Conservation (phyloP, 768 basidiomycete genomes). For the Tricholoma sp. region DNA sequence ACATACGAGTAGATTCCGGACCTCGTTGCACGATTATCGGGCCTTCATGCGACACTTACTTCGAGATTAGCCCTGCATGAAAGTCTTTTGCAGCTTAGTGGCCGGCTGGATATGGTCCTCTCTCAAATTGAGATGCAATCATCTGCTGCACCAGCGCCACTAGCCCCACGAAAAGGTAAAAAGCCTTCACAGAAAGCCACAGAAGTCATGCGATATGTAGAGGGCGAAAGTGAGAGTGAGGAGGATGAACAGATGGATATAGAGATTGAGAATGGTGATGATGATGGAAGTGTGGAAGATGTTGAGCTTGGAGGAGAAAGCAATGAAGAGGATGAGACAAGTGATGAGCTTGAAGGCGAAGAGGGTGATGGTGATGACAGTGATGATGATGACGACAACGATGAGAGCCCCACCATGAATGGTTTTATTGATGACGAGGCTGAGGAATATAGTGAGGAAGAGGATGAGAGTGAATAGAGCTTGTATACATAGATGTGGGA, state of each 20-base stretch:
- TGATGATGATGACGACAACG: constrained; percentile 35
- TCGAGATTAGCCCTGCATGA: constrained; percentile 79
- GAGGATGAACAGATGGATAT: constrained; percentile 50
- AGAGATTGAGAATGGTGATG: constrained; percentile 61
- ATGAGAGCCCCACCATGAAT: constrained; percentile 37
- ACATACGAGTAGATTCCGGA: constrained; percentile 72
- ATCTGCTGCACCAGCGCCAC: constrained; percentile 56
- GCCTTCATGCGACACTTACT: constrained; percentile 76
- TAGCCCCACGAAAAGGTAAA: constrained; percentile 38
- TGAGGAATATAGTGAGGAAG: constrained; percentile 41
- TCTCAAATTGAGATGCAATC: constrained; percentile 90
- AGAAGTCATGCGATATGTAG: constrained; percentile 54
- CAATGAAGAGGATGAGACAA: constrained; percentile 39
- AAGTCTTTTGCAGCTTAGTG: constrained; percentile 78
- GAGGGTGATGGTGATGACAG: constrained; percentile 47
- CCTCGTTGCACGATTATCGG: constrained; percentile 80
- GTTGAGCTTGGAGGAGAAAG: constrained; percentile 68
- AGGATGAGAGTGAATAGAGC: constrained; percentile 44
- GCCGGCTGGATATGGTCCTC: constrained; percentile 89
- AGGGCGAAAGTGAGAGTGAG: constrained; percentile 76
- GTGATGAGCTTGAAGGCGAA: constrained; percentile 35
- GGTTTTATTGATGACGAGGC: constrained; percentile 60
- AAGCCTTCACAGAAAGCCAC: constrained; percentile 25
- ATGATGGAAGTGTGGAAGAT: constrained; percentile 74
- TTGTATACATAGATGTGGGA: constrained; percentile 8